Evolutionary conservation across 352 stramenopile species (phyloP), one percentile per base, ranked within the genome.

Genomic region (Phytophthora kernoviae): DNA sequence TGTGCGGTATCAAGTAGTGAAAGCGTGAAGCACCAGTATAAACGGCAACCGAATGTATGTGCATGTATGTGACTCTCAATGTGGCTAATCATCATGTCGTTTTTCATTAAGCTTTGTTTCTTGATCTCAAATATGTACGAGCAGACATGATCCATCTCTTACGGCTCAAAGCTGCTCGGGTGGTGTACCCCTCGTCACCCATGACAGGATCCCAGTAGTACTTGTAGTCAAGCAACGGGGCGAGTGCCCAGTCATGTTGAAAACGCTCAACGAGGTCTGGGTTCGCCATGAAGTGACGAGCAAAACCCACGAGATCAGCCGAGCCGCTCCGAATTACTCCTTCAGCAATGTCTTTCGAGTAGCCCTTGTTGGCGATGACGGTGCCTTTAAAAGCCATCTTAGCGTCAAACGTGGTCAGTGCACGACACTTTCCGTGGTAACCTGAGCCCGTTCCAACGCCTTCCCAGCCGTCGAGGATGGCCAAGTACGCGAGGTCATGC

Each of bases 181-280:
- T 57, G 21, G 20, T 72, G 49, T 73, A 77, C 11, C 63, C 63
- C 9, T 66, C 60, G 4, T 48, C 54, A 8, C 65, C 54, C 37
- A 64, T 67, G 22, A 10, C n/a, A 15, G 61, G 45, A 42, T 68
- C 65, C 47, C 53, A 70, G 40, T 54, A 74, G 36, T 57, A 63
- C 51, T 75, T 36, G 20, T 73, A 73, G 33, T 44, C 36, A 17
- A 65, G 46, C 52, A 62, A 20, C 18, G 62, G 42, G 1, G 41
- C 62, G 10, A 75, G 34, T 18, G 67, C 52, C 53, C 37, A 52
- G 17, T 59, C 53, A 27, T 62, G 58, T 42, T 60, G 37, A 48
- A 79, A 71, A 9, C 58, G 68, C 5, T 73, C 56, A 9, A 73
- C 65, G 24, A 84, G 59, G 51, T 84, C 73, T 7, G 75, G 75